Base-by-base conservation (phyloP, 345 rosid genomes). In the Sapria himalayana region DNA sequence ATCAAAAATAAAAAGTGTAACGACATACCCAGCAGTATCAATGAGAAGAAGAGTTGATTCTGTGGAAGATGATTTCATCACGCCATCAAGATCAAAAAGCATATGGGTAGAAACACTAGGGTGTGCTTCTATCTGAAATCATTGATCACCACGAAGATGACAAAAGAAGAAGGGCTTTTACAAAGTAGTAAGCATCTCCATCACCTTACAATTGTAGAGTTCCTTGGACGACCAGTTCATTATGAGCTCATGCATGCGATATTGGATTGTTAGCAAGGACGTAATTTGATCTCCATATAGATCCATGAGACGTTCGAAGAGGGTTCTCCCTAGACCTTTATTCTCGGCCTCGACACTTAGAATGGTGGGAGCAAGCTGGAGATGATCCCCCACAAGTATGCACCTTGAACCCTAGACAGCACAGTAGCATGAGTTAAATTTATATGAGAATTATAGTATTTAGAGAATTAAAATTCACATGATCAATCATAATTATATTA, bases 211-310 rank as follows among this genome's bases (percentile, higher is more conserved):
- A 49, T 67, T 40, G 22, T 89, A 82, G 29, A 89, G 93, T 73
- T 82, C 94, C 47, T 70, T 57, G 0, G 94, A 89, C 29, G 98
- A 89, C 98, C 98, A 89, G 48, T 74, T 67, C 98, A 89, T 89
- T 25, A 89, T 79, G 46, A 67, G 93, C 67, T 89, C 93, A 54
- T 78, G 85, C 98, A 89, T 89, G 50, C 94, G 93, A 44, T 89
- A 89, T 64, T 82, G 98, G 22, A 89, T 85, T 34, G 84, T 76
- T 34, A 89, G 94, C 98, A 89, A 74, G 20, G 85, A 65, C 33
- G 68, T 82, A 29, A 76, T 60, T 66, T 74, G 80, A 55, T 74
- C 80, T 33, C 93, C 91, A 41, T 76, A 76, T 37, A 78, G 61
- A 43, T 76, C 78, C 4, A 85, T 74, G 15, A 86, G 64, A 41